Evolutionary conservation across 495 filamentous ascomycete genomes (phyloP), one percentile per base, ranked within the genome.

Genomic region (Hyaloscypha bicolor): DNA sequence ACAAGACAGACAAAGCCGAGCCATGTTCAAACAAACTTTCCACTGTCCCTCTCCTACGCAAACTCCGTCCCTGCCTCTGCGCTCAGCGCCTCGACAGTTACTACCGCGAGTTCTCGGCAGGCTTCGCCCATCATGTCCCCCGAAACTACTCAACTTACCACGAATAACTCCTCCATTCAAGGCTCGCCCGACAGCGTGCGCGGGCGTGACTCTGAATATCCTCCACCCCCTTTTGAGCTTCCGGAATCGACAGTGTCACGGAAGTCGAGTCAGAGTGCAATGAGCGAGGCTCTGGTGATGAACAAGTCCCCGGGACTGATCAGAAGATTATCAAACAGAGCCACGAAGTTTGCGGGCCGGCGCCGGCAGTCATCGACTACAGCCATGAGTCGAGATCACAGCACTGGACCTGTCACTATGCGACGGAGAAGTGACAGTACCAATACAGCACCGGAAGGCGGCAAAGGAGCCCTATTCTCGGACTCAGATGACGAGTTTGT

Each of bases 401-500:
- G 93, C 75, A 89, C 90, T 30, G 95, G 95, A 0, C 95, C 95
- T 2, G 89, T 94, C 31, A 88, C 96, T 35, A 86, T 95, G 77
- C 88, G 95, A 61, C 85, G 92, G 63, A 86, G 94, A 62, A 96
- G 93, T 73, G 93, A 96, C 74, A 95, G 92, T 78, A 94, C 90
- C 73, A 89, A 86, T 62, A 86, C 86, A 6, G 82, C 73, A 73
- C 78, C 70, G 66, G 83, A 66, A 74, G 88, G 82, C 71, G 81
- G 62, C 67, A 83, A 63, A 82, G 90, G 60, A 79, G 79, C 60
- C 75, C 78, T 81, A 74, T 85, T 76, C 79, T 90, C 71, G 25
- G 87, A 90, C 55, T 89, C 89, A n/a, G 91, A 94, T 60, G 86
- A 86, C 32, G 88, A 89, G 3, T 71, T 78, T 55, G 75, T 75